Percentiles rank a stretch among this genome's conserved stretches.
Evolutionary conservation across 2,329 filamentous ascomycete genomes (phyloP).

Genomic region (Ascochyta clinopodiicola): DNA sequence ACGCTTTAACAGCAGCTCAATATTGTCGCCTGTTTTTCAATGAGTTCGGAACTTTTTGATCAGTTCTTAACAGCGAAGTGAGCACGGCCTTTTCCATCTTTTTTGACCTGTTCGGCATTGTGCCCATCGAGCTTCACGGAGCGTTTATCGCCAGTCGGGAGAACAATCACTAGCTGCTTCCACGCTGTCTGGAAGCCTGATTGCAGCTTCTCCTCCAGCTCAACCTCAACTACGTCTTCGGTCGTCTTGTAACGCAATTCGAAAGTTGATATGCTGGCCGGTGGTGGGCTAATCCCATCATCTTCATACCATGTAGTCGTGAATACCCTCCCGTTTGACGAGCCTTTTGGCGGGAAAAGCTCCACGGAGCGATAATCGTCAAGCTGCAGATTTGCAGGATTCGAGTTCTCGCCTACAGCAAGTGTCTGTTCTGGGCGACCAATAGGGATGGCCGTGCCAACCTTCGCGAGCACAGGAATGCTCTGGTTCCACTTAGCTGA

Average conservation of each 20-base stretch:
- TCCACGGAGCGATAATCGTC: conserved; percentile 65
- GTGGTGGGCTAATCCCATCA: conserved; percentile 59
- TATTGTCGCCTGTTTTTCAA: not conserved
- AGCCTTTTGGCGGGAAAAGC: conserved; percentile 60
- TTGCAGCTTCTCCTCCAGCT: conserved; percentile 49
- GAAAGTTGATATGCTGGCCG: conserved; percentile 39
- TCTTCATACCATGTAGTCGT: conserved; percentile 63
- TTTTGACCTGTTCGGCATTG: not conserved
- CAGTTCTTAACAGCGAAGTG: not conserved
- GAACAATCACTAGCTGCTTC: conserved; percentile 57
- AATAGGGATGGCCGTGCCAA: conserved; percentile 62
- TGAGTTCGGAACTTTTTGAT: too few species aligned
- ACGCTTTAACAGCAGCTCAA: not conserved
- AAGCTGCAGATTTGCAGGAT: conserved; percentile 54
- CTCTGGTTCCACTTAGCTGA: conserved; percentile 59
- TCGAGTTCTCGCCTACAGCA: conserved; percentile 57
- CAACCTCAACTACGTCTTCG: conserved; percentile 53
- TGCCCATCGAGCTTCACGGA: conserved; percentile 35
- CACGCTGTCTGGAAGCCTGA: conserved; percentile 58
- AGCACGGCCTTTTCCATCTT: conserved; percentile 14
- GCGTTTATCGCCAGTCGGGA: conserved; percentile 59
- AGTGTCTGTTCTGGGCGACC: conserved; percentile 60
- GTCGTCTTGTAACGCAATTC: conserved; percentile 42
- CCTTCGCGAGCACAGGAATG: conserved; percentile 62
- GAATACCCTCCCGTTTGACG: conserved; percentile 43